These are phyloP conservation scores for Quillaja saponaria DNA, from an alignment of 306 rosid genomes.

Conservation along the genomic window DNA sequence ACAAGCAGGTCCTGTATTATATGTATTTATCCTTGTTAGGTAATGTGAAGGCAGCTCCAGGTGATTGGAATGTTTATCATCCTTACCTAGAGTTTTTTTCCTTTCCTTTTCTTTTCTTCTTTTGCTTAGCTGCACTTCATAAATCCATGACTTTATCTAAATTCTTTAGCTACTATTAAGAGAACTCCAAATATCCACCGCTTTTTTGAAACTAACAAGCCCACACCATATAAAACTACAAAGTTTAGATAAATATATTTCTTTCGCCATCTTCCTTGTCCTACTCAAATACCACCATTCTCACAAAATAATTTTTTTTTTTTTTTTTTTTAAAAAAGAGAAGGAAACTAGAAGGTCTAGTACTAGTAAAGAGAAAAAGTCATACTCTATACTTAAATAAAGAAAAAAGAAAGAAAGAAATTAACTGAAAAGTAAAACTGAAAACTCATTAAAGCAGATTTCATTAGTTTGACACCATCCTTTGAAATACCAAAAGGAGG, in stretches of 20 bases:
- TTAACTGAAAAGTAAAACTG: background rate
- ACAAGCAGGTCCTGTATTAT: background rate
- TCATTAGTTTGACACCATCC: background rate
- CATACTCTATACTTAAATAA: too few relatives aligned
- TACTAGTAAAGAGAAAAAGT: too few relatives aligned
- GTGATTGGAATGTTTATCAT: background rate
- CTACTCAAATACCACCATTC: too few relatives aligned
- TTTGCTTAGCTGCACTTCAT: background rate
- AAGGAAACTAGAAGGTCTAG: too few relatives aligned
- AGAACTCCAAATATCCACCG: too few relatives aligned
- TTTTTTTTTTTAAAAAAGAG: too few relatives aligned
- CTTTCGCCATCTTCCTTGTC: too few relatives aligned
- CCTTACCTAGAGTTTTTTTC: background rate
- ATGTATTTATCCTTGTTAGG: background rate
- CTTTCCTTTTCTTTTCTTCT: too few relatives aligned
- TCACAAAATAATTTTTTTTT: too few relatives aligned
- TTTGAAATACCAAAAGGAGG: background rate
- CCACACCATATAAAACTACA: too few relatives aligned
- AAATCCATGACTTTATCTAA: background rate
- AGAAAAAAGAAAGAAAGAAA: background rate
- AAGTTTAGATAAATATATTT: too few relatives aligned
- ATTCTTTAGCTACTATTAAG: background rate
- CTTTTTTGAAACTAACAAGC: too few relatives aligned
- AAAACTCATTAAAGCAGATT: background rate
- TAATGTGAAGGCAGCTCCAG: background rate